phyloP scores from a whole-genome alignment of 2,329 filamentous ascomycete genomes.

The Sphaceloma murrayae region DNA sequence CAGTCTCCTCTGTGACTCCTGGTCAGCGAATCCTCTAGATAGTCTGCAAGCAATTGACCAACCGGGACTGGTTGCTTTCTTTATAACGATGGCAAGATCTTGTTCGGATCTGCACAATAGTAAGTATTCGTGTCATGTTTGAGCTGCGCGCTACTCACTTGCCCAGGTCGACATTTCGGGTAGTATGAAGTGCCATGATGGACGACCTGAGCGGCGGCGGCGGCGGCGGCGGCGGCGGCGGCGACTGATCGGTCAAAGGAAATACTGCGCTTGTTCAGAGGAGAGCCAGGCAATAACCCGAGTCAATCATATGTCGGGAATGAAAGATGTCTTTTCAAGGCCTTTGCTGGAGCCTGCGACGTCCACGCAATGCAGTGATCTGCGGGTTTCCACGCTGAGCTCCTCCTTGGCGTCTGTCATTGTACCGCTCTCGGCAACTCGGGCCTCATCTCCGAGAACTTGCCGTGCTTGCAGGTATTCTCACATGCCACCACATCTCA shows the following conservation, averaged over 20 bases:
- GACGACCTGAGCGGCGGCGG: slow-evolving; percentile 10
- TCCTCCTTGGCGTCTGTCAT: not conserved
- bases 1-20: slow-evolving; percentile 48
- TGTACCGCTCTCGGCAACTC: too few species aligned
- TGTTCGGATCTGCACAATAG: slow-evolving; percentile 45
- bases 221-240: not conserved
- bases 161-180: slow-evolving; percentile 52
- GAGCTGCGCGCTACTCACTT: slow-evolving; percentile 44
- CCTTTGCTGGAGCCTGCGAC: slow-evolving; percentile 13
- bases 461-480: too few species aligned
- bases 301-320: too few species aligned
- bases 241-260: not conserved
- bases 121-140: slow-evolving; percentile 28
- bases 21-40: slow-evolving; percentile 20
- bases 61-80: slow-evolving; percentile 57
- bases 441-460: too few species aligned
- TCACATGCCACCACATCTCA: slow-evolving; percentile 12
- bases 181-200: slow-evolving; percentile 30
- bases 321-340: not conserved
- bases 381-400: not conserved
- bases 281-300: too few species aligned
- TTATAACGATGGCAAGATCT: slow-evolving; percentile 56
- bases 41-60: slow-evolving; percentile 24
- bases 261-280: slow-evolving; percentile 5
- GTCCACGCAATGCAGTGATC: slow-evolving; percentile 13